phyloP scores from a whole-genome alignment of 2,329 filamentous ascomycete species.

The Aureobasidium mangrovei region DNA sequence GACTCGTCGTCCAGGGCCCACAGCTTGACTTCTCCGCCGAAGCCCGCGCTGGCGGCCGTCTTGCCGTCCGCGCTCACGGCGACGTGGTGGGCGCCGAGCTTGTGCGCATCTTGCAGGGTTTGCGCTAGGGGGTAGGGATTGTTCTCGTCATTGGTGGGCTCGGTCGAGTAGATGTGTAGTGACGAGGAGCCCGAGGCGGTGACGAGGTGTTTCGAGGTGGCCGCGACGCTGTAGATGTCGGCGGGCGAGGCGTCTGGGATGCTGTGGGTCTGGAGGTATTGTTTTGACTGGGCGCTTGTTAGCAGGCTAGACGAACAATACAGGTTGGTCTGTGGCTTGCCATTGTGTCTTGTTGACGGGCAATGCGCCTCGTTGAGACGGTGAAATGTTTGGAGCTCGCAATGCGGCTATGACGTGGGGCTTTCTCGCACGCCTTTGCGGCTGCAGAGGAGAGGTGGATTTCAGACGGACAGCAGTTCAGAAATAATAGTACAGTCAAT shows the following conservation, averaged over 20 bases:
- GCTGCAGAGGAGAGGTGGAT: no score
- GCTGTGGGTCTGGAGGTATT: constrained; percentile 90
- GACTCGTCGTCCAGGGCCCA: constrained; percentile 50
- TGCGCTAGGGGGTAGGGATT: constrained; percentile 65
- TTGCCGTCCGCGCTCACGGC: constrained; percentile 60
- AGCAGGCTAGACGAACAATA: background rate
- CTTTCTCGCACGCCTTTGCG: no score
- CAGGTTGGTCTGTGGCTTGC: background rate
- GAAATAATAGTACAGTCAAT: constrained; percentile 5
- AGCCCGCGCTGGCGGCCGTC: constrained; percentile 74
- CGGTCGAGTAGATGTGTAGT: constrained; percentile 65
- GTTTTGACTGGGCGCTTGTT: constrained; percentile 64
- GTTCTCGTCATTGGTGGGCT: constrained; percentile 34
- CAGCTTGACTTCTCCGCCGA: constrained; percentile 78
- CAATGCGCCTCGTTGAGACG: background rate
- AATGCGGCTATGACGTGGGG: background rate
- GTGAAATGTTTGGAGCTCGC: constrained; percentile 7
- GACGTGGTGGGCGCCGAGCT: constrained; percentile 85
- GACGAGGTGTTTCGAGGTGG: constrained; percentile 46
- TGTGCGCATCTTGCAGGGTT: constrained; percentile 70
- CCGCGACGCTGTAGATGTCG: constrained; percentile 30
- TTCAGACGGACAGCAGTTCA: background rate
- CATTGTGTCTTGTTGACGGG: background rate
- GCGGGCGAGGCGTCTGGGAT: constrained; percentile 55
- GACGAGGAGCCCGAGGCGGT: constrained; percentile 78